These are phyloP conservation scores for Stephanodiscus minutulus DNA, from an alignment of 108 stramenopile genomes.

Conservation along the genomic window DNA sequence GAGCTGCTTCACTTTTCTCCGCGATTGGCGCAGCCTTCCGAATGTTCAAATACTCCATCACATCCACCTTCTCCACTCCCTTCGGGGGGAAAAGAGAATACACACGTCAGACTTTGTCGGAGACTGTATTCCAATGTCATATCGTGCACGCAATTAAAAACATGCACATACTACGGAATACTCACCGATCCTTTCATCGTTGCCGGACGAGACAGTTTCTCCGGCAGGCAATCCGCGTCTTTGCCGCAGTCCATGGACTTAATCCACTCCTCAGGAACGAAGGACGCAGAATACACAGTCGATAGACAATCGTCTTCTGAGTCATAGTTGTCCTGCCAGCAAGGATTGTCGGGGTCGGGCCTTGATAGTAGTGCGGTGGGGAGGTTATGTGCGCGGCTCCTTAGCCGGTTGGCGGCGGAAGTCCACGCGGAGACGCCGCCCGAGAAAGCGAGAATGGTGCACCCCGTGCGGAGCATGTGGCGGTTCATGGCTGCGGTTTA, in stretches of 20 bases:
- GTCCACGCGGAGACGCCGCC: constrained; percentile 14
- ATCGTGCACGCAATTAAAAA: not conserved
- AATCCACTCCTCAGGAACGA: constrained; percentile 54
- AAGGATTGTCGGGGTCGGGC: constrained; percentile 44
- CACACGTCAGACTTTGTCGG: not conserved
- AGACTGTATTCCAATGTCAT: not conserved
- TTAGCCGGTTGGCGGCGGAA: constrained; percentile 3
- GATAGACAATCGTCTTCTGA: constrained; percentile 47
- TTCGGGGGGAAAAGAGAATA: not conserved
- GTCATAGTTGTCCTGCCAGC: constrained; percentile 55
- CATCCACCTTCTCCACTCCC: constrained; percentile 51
- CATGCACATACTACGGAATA: not conserved
- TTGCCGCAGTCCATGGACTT: constrained; percentile 53
- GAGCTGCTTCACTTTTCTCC: constrained; percentile 8
- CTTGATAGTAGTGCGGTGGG: constrained; percentile 17
- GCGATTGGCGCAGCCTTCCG: constrained; percentile 36
- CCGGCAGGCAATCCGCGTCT: constrained; percentile 50
- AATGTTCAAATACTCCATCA: constrained; percentile 54
- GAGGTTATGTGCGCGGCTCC: not conserved
- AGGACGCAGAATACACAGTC: constrained; percentile 44
- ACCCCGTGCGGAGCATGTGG: not conserved
- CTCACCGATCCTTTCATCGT: constrained; percentile 35
- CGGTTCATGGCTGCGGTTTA: not conserved
- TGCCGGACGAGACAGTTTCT: constrained; percentile 43
- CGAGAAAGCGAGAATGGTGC: constrained; percentile 13